These are phyloP conservation scores for Podospora bellae-mahoneyi DNA, from an alignment of 495 filamentous ascomycete genomes.

Conservation along the genomic window DNA sequence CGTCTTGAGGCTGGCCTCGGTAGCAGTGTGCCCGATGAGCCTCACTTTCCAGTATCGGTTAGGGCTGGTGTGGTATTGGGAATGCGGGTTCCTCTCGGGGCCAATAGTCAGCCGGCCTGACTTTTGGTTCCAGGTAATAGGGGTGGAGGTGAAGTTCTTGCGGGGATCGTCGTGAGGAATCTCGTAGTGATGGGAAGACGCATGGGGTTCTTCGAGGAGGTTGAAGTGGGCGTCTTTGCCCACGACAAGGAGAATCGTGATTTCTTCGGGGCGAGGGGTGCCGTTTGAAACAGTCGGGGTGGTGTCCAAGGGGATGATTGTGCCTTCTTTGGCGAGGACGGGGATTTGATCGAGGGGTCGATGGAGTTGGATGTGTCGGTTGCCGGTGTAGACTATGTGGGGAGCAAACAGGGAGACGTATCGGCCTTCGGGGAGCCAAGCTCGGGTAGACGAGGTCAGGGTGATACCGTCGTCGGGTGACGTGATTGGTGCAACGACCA, in stretches of 20 bases:
- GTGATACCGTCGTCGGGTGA: constrained; percentile 40
- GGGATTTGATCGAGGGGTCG: constrained; percentile 44
- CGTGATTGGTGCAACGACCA: constrained; percentile 54
- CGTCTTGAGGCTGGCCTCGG: constrained; percentile 4
- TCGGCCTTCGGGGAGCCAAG: constrained; percentile 50
- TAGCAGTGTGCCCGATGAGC: constrained; percentile 21
- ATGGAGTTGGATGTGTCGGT: constrained; percentile 45
- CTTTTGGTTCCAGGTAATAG: constrained; percentile 30
- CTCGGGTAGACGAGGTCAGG: constrained; percentile 37
- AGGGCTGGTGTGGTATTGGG: constrained; percentile 7
- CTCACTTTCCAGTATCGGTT: constrained; percentile 25
- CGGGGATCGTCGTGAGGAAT: constrained; percentile 14
- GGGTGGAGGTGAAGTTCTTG: constrained; percentile 25
- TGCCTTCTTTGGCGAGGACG: constrained; percentile 51
- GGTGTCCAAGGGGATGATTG: constrained; percentile 52
- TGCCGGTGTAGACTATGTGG: constrained; percentile 51
- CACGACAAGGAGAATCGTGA: constrained; percentile 52
- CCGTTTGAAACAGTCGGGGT: constrained; percentile 40
- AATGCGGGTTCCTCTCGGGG: constrained; percentile 18
- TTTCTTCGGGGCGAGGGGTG: constrained; percentile 33
- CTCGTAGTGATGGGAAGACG: constrained; percentile 1
- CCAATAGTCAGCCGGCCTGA: constrained; percentile 27
- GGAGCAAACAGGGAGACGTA: constrained; percentile 51
- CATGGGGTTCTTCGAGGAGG: constrained; percentile 36
- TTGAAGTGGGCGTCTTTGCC: constrained; percentile 48